Evolutionary conservation across 108 stramenopile species (phyloP).

Genomic region (Epithemia pelagica): DNA sequence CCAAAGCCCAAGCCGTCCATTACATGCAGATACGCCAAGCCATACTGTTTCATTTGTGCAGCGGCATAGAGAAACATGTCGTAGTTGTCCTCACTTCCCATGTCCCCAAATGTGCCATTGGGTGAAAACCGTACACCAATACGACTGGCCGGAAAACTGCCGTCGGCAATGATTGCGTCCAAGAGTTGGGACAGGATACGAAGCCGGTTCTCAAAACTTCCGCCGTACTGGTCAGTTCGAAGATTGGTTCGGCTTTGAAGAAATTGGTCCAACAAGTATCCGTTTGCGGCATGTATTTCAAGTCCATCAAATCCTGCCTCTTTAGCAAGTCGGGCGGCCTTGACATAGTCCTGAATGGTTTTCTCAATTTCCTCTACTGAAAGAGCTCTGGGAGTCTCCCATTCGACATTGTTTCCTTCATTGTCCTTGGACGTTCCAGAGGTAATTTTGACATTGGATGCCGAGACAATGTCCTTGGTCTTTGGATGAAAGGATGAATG

Average conservation of each 20-base stretch:
- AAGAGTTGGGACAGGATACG: constrained; percentile 49
- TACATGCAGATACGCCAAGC: constrained; percentile 52
- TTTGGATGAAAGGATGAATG: constrained; percentile 41
- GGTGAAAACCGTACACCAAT: constrained; percentile 68
- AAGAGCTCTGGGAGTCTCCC: constrained; percentile 37
- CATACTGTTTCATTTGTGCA: constrained; percentile 34
- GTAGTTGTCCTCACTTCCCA: constrained; percentile 56
- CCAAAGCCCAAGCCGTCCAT: constrained; percentile 75
- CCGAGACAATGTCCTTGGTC: constrained; percentile 27
- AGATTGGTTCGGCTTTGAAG: constrained; percentile 31
- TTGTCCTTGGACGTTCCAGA: constrained; percentile 20
- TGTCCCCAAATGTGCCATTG: constrained; percentile 57
- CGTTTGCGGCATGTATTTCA: constrained; percentile 50
- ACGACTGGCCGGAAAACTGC: constrained; percentile 36
- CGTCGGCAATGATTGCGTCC: constrained; percentile 39
- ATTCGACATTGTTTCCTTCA: too few species aligned
- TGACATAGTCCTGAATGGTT: constrained; percentile 32
- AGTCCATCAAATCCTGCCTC: constrained; percentile 56
- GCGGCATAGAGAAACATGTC: constrained; percentile 42
- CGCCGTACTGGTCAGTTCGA: constrained; percentile 47
- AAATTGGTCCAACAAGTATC: constrained; percentile 53
- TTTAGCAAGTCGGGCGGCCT: constrained; percentile 23
- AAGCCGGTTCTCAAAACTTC: constrained; percentile 57
- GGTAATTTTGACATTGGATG: constrained; percentile 16
- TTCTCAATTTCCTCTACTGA: constrained; percentile 34